These are phyloP conservation scores for Dothideomycetes sp. DNA, from an alignment of 2,329 filamentous ascomycete genomes.

Conservation along the genomic window DNA sequence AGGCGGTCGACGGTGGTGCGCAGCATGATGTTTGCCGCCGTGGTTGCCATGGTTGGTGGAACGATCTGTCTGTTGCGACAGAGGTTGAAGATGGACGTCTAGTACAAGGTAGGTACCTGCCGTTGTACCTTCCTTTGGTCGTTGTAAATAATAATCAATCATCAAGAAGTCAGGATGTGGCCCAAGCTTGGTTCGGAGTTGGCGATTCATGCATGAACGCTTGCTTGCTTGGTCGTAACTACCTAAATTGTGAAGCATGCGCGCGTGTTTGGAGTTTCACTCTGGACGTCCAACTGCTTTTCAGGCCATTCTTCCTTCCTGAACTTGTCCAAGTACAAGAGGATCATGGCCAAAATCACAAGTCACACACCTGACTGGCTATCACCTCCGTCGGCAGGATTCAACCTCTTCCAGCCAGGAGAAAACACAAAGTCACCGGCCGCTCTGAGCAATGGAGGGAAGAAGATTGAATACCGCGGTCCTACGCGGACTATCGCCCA, in stretches of 20 bases:
- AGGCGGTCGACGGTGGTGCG: conserved; percentile 79
- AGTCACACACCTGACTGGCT: conserved; percentile 85
- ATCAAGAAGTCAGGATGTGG: too few relatives aligned
- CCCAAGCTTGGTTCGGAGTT: too few relatives aligned
- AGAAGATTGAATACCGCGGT: conserved; percentile 22
- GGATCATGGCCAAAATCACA: conserved; percentile 72
- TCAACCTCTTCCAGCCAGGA: conserved; percentile 59
- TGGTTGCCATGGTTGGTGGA: conserved; percentile 1
- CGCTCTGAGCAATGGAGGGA: conserved; percentile 12
- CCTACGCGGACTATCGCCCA: conserved; percentile 60
- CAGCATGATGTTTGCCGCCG: conserved; percentile 18
- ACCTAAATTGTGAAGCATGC: too few relatives aligned
- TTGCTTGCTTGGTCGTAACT: too few relatives aligned
- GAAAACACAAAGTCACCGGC: conserved; percentile 15
- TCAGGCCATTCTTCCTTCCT: not conserved
- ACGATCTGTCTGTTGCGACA: too few relatives aligned
- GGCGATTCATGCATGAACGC: too few relatives aligned
- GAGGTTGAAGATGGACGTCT: too few relatives aligned
- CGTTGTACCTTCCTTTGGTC: too few relatives aligned
- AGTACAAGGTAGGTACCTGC: too few relatives aligned
- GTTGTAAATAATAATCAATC: too few relatives aligned
- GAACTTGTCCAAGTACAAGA: not conserved
- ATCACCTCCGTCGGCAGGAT: conserved; percentile 64
- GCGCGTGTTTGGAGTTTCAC: not conserved
- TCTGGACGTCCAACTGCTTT: too few relatives aligned